A percentile compares a stretch with the other conserved stretches of the same genome.
Evolutionary conservation across 345 rosid species (phyloP).

Genomic region (Boechera divaricarpa): DNA sequence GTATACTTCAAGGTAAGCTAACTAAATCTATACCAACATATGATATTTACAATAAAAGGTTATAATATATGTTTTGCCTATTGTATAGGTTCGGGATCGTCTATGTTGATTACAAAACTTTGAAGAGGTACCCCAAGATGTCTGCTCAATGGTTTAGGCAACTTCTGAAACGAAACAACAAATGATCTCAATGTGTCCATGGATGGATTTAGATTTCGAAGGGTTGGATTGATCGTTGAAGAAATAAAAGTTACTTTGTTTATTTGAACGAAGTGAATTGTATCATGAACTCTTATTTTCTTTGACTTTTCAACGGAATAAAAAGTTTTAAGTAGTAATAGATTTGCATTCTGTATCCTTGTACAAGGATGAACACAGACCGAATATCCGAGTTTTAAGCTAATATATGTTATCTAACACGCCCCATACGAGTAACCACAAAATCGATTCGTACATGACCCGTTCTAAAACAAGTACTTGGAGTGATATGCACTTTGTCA

Average conservation of each 20-base stretch:
- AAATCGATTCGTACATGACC: too few relatives aligned
- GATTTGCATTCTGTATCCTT: slow-evolving; percentile 1
- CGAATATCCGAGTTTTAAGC: too few relatives aligned
- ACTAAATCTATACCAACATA: background rate
- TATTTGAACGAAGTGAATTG: slow-evolving; percentile 12
- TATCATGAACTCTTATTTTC: background rate
- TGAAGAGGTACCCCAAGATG: slow-evolving; percentile 90
- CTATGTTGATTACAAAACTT: slow-evolving; percentile 70
- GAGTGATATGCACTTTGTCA: too few relatives aligned
- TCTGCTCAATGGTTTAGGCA: slow-evolving; percentile 90
- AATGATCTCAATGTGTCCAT: slow-evolving; percentile 23
- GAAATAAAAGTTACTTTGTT: slow-evolving; percentile 23
- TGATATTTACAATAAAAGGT: background rate
- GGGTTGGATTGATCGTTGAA: slow-evolving; percentile 4
- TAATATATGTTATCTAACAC: too few relatives aligned
- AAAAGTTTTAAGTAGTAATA: background rate
- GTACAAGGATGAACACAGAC: too few relatives aligned
- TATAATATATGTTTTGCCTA: background rate
- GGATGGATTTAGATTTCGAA: background rate
- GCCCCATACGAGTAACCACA: too few relatives aligned
- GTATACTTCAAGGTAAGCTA: slow-evolving; percentile 72
- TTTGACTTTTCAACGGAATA: slow-evolving; percentile 16
- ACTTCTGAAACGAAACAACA: slow-evolving; percentile 53
- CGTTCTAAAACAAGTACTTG: too few relatives aligned
- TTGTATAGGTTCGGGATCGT: slow-evolving; percentile 74